Evolutionary conservation across 768 basidiomycete species (phyloP), one percentile per base, ranked within the genome.

Genomic region (Postia placenta): DNA sequence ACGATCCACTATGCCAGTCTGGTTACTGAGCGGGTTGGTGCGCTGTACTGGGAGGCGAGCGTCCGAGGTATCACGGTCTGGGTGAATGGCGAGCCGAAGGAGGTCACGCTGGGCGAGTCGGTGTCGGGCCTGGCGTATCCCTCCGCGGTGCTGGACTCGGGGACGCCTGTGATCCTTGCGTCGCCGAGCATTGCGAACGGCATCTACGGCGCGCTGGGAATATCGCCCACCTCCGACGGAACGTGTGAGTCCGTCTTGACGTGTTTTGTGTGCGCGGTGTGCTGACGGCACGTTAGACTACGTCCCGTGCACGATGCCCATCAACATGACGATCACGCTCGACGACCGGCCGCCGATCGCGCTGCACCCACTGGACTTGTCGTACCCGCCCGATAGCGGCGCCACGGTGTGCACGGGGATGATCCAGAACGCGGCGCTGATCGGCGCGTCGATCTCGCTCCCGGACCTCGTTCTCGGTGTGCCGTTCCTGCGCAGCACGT

Each of bases 391-490:
- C 0, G 56, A 65, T 7, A 69, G 73, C 47, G 71, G 75, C 22
- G 58, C 63, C 9, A 66, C 77, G 5, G 63, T 69, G 5, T 90
- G 87, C 67, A 65, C 76, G 1, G 87, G 87, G 15, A 65, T 86
- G 40, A 85, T 90, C 54, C 87, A 89, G 58, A 61, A 78, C 22
- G 74, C 72, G 14, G 73, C 76, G 9, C 55, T 65, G 12, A 72
- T 86, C 39, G 56, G 64, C 11, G 60, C 57, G 2, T 55, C 71
- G 0, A 63, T 68, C 3, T 56, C 52, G 12, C 66, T 79, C 15
- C 81, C 77, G 0, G 87, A 90, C 62, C 81, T 91, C 67, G 71
- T 91, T 49, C 79, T 91, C 33, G 88, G 87, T 35, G 83, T 87
- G 0, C 81, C 87, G 0, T 91, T 91, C 61, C 67, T 91, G 57